Evolutionary conservation across 805 yeast genomes (phyloP).

Genomic region (Candida koratica): DNA sequence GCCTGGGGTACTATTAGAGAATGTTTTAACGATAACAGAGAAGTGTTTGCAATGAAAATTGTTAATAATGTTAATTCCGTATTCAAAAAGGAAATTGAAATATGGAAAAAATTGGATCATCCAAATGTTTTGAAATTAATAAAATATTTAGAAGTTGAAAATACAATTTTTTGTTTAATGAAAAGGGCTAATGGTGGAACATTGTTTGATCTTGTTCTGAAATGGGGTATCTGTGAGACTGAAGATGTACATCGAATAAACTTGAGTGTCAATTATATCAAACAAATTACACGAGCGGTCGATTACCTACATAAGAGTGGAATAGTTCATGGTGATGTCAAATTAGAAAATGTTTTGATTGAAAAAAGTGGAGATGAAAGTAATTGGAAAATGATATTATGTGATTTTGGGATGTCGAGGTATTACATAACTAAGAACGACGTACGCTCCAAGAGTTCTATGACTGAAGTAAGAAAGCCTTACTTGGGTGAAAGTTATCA

Average conservation of each 20-base stretch:
- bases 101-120: constrained; percentile 73
- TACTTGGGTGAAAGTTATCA: constrained; percentile 27
- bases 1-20: constrained; percentile 88
- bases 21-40: constrained; percentile 37
- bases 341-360: constrained; percentile 73
- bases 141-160: constrained; percentile 56
- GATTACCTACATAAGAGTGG: constrained; percentile 54
- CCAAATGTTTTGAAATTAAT: constrained; percentile 60
- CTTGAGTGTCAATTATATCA: constrained; percentile 9
- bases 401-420: constrained; percentile 87
- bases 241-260: constrained; percentile 11
- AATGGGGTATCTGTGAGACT: constrained; percentile 48
- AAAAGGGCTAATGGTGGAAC: constrained; percentile 72
- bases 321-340: constrained; percentile 78
- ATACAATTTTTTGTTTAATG: constrained; percentile 69
- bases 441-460: constrained; percentile 15
- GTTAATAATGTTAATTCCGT: constrained; percentile 39
- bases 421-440: constrained; percentile 20
- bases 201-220: constrained; percentile 65
- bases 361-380: constrained; percentile 30
- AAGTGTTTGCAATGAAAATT: constrained; percentile 57
- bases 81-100: constrained; percentile 64
- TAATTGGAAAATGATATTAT: constrained; percentile 46
- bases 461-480: constrained; percentile 31
- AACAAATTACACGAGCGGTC: constrained; percentile 58